A percentile compares a stretch with the other conserved stretches of the same genome.
phyloP scores from a whole-genome alignment of 2,329 filamentous ascomycete species.

The Diaporthe batatas region DNA sequence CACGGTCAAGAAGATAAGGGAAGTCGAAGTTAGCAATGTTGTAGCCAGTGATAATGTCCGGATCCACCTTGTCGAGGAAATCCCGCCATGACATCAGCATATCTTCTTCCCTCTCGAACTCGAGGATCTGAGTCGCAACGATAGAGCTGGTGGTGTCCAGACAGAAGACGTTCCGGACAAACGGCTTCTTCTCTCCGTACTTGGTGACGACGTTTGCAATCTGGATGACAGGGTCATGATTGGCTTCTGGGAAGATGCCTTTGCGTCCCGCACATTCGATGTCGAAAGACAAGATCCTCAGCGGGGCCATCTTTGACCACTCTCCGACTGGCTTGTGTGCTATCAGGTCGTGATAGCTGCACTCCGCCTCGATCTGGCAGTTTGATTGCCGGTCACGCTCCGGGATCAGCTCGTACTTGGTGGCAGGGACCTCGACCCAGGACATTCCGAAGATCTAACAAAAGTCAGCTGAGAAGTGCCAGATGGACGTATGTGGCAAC shows the following conservation, averaged over 20 bases:
- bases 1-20: constrained; percentile 91
- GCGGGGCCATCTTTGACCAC: constrained; percentile 97
- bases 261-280: constrained; percentile 99
- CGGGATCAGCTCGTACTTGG: constrained; percentile 78
- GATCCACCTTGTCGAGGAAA: constrained; percentile 90
- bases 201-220: constrained; percentile 96
- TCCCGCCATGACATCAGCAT: constrained; percentile 95
- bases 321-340: constrained; percentile 91
- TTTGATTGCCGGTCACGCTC: constrained; percentile 82
- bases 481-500: not conserved
- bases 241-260: constrained; percentile 94
- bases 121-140: constrained; percentile 92
- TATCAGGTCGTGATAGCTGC: constrained; percentile 86
- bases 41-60: constrained; percentile 98
- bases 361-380: constrained; percentile 93
- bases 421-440: constrained; percentile 89
- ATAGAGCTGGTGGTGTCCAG: constrained; percentile 93
- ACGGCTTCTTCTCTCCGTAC: constrained; percentile 96
- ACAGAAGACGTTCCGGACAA: constrained; percentile 96
- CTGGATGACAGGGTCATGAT: constrained; percentile 94
- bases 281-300: constrained; percentile 95
- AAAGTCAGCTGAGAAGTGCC: constrained; percentile 6
- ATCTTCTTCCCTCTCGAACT: constrained; percentile 83
- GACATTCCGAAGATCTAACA: constrained; percentile 89
- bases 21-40: constrained; percentile 99